These are phyloP conservation scores for Elaphomyces granulatus DNA, from an alignment of 495 filamentous ascomycete species.

Conservation along the genomic window DNA sequence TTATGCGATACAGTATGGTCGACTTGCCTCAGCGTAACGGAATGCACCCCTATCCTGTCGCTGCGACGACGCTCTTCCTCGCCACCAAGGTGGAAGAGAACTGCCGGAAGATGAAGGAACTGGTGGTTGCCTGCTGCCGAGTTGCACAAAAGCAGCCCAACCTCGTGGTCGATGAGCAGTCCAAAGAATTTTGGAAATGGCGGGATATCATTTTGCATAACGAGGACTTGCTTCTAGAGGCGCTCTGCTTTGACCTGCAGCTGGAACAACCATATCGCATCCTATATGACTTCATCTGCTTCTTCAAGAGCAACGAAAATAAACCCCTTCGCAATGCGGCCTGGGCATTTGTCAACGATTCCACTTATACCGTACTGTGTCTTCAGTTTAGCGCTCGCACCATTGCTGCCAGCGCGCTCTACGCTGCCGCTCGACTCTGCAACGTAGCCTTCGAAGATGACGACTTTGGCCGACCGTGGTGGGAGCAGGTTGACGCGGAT, in stretches of 20 bases:
- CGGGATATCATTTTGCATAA: constrained; percentile 78
- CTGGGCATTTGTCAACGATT: constrained; percentile 89
- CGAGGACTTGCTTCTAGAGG: constrained; percentile 84
- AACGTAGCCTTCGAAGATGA: constrained; percentile 60
- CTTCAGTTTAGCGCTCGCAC: constrained; percentile 64
- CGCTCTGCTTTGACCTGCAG: constrained; percentile 84
- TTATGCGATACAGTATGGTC: constrained; percentile 74
- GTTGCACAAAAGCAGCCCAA: constrained; percentile 88
- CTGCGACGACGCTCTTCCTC: constrained; percentile 78
- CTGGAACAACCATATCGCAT: constrained; percentile 71
- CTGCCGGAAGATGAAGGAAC: constrained; percentile 80
- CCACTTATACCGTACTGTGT: constrained; percentile 66
- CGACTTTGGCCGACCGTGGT: constrained; percentile 65
- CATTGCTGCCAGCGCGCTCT: constrained; percentile 74
- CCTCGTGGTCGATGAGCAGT: constrained; percentile 80
- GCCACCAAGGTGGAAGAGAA: constrained; percentile 96
- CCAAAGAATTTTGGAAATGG: constrained; percentile 95
- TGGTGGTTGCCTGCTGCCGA: constrained; percentile 82
- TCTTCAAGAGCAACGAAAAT: constrained; percentile 54
- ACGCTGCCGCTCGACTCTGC: constrained; percentile 61
- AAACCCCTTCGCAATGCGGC: constrained; percentile 65
- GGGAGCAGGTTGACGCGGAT: constrained; percentile 54
- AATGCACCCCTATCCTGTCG: constrained; percentile 80
- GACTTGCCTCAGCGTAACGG: constrained; percentile 42
- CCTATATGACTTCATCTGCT: constrained; percentile 61